These are phyloP conservation scores for Plasmodium fragile DNA, from an alignment of 169 alveolate genomes.

Conservation along the genomic window DNA sequence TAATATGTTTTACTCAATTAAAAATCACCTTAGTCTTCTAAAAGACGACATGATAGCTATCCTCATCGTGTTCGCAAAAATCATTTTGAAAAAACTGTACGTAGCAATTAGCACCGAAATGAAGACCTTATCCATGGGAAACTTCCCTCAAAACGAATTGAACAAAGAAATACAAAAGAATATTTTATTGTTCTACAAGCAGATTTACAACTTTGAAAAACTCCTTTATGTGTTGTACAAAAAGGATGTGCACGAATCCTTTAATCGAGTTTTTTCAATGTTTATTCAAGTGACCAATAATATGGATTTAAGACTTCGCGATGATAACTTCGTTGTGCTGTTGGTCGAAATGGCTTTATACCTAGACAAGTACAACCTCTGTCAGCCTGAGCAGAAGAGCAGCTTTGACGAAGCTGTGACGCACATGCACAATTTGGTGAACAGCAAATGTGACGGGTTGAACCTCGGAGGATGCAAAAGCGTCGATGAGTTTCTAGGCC, in stretches of 20 bases:
- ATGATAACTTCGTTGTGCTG: constrained; percentile 34
- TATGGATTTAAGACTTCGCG: not conserved
- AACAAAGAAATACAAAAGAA: constrained; percentile 2
- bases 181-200: constrained; percentile 14
- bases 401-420: constrained; percentile 3
- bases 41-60: constrained; percentile 46
- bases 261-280: constrained; percentile 21
- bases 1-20: constrained; percentile 34
- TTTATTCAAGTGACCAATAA: constrained; percentile 1
- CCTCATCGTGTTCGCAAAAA: constrained; percentile 27
- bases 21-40: constrained; percentile 31
- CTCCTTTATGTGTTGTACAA: constrained; percentile 29
- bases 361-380: constrained; percentile 20
- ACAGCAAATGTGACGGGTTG: not conserved
- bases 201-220: constrained; percentile 63
- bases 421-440: not conserved
- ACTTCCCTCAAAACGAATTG: not conserved
- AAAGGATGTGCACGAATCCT: constrained; percentile 35
- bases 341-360: constrained; percentile 66
- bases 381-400: constrained; percentile 4
- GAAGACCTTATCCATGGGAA: not conserved
- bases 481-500: not conserved
- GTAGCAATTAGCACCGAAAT: constrained; percentile 2
- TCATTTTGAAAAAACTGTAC: constrained; percentile 21
- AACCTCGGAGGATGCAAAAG: not conserved